phyloP scores from a whole-genome alignment of 352 stramenopile genomes.

The Phytopythium oedochilum region DNA sequence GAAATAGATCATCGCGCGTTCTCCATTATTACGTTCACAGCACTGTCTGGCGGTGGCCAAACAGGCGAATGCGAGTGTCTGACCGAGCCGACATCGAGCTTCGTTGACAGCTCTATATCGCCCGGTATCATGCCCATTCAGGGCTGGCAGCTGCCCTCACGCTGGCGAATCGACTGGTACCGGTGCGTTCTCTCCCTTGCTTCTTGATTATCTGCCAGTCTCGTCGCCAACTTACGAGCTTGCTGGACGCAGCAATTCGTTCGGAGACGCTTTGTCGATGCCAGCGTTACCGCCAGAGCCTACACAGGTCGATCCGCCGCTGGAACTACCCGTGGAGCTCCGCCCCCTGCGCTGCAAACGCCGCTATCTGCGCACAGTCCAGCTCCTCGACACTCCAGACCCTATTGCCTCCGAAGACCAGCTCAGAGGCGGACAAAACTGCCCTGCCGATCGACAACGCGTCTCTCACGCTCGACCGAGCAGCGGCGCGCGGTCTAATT shows the following conservation, averaged over 20 bases:
- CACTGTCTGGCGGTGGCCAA: too few species aligned
- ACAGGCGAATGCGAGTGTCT: neutral
- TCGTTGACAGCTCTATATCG: neutral
- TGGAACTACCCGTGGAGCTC: constrained; percentile 53
- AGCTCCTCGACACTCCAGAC: constrained; percentile 33
- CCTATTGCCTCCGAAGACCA: neutral
- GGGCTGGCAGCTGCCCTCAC: neutral
- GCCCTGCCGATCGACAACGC: neutral
- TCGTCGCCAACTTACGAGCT: neutral
- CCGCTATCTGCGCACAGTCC: constrained; percentile 59
- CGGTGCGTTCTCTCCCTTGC: constrained; percentile 23
- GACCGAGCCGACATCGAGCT: neutral
- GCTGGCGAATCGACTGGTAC: constrained; percentile 35
- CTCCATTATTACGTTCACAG: too few species aligned
- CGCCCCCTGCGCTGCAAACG: constrained; percentile 35
- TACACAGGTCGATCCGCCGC: constrained; percentile 34
- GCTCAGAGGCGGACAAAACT: too few species aligned
- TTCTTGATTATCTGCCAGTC: neutral
- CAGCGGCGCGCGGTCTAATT: neutral
- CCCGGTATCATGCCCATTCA: neutral
- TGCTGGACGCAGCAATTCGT: constrained; percentile 40
- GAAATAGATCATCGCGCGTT: too few species aligned
- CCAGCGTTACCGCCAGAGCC: constrained; percentile 32
- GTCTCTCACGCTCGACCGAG: neutral
- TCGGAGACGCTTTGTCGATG: constrained; percentile 35